phyloP scores from a whole-genome alignment of 108 stramenopile species.

The Stephanodiscus minutulus region DNA sequence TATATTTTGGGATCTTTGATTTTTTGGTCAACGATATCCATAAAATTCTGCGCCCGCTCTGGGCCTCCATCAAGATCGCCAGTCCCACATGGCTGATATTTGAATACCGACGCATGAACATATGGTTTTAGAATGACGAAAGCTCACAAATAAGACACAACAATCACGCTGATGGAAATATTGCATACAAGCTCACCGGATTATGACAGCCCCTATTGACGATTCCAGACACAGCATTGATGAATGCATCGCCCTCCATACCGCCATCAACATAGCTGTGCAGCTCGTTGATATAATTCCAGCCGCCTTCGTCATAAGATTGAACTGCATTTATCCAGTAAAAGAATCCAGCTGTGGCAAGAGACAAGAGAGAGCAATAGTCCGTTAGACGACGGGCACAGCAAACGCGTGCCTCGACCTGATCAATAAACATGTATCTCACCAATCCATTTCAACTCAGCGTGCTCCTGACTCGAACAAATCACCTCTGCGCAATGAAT shows the following conservation, averaged over 20 bases:
- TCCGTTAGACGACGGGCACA: not conserved
- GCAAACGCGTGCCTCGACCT: not conserved
- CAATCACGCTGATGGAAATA: no score
- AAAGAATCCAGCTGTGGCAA: constrained; percentile 54
- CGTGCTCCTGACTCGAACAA: constrained; percentile 37
- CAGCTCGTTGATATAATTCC: constrained; percentile 51
- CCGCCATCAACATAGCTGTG: constrained; percentile 52
- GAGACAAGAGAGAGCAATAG: not conserved
- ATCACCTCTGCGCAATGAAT: constrained; percentile 49
- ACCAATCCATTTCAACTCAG: constrained; percentile 50
- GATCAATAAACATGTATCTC: constrained; percentile 9
- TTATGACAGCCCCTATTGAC: constrained; percentile 55
- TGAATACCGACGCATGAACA: no score
- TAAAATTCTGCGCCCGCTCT: constrained; percentile 39
- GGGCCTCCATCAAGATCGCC: constrained; percentile 28
- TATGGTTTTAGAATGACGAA: not conserved
- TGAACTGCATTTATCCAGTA: constrained; percentile 58
- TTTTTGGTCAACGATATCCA: constrained; percentile 20
- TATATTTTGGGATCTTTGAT: no score
- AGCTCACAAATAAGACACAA: no score
- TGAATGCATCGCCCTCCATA: constrained; percentile 39
- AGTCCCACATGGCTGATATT: constrained; percentile 26
- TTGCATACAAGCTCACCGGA: constrained; percentile 24
- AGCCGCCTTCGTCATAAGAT: constrained; percentile 43
- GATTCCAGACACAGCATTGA: constrained; percentile 48